Evolutionary conservation across 1,139 yeast species (phyloP).

Genomic region (Pichia sp.): DNA sequence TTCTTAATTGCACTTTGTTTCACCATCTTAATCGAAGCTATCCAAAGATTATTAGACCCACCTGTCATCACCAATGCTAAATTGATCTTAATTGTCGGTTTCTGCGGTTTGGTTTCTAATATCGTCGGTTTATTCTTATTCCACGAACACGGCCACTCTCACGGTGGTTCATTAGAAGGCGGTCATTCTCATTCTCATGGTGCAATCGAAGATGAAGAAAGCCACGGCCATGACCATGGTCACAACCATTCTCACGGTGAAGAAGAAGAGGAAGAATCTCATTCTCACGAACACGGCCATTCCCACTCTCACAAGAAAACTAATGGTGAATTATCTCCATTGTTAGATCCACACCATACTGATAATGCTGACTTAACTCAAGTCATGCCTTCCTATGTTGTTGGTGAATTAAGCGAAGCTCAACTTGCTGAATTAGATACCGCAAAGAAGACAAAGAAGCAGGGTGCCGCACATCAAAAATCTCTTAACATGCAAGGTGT

Average conservation of each 20-base stretch:
- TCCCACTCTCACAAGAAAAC: conserved; percentile 11
- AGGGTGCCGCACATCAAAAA: conserved; percentile 32
- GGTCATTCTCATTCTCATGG: conserved; percentile 23
- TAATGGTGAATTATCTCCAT: conserved; percentile 7
- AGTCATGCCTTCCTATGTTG: conserved; percentile 34
- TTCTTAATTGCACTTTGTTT: conserved; percentile 89
- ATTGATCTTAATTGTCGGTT: conserved; percentile 77
- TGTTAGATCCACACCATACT: conserved; percentile 12
- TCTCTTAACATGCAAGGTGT: conserved; percentile 98
- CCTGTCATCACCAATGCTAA: conserved; percentile 77
- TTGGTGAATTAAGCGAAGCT: conserved; percentile 21
- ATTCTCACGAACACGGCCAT: conserved; percentile 15
- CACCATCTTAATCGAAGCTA: conserved; percentile 88
- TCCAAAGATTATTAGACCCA: conserved; percentile 84
- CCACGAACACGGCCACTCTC: conserved; percentile 82
- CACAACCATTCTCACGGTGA: conserved; percentile 10
- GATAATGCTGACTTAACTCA: conserved; percentile 30
- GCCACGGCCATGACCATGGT: conserved; percentile 18
- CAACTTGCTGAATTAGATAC: neutral
- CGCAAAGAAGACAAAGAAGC: neutral
- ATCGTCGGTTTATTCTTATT: conserved; percentile 80
- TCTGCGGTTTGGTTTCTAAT: conserved; percentile 80
- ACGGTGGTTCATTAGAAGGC: conserved; percentile 29
- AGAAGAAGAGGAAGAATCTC: neutral
- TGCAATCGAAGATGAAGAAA: conserved; percentile 8